Conservation (phyloP, 306 rosid genomes). For the Delonix regia region DNA sequence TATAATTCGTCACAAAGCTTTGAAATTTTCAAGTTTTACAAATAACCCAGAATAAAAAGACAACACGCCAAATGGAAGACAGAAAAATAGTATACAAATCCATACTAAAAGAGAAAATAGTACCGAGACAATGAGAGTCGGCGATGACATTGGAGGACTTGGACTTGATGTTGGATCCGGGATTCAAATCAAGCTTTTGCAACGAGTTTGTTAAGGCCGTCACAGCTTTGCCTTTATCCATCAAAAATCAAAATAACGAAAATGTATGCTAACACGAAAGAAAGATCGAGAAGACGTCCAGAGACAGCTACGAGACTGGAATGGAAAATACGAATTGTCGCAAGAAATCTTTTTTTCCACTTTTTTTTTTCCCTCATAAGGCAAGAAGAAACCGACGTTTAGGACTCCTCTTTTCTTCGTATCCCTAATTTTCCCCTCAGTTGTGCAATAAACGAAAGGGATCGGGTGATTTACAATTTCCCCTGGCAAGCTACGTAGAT, state of each 20-base stretch:
- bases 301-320: not conserved
- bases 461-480: too few species aligned
- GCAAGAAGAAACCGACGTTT: not conserved
- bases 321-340: not conserved
- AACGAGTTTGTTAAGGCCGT: slow-evolving; percentile 46
- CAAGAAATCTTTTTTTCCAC: not conserved
- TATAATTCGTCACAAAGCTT: not conserved
- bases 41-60: slow-evolving; percentile 4
- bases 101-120: not conserved
- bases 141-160: slow-evolving; percentile 30
- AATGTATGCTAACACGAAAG: not conserved
- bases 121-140: slow-evolving; percentile 48
- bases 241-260: slow-evolving; percentile 40
- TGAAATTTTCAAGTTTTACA: slow-evolving; percentile 12
- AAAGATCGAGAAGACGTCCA: not conserved
- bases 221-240: slow-evolving; percentile 63
- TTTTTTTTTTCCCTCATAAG: not conserved
- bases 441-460: too few species aligned
- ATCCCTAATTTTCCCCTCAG: too few species aligned
- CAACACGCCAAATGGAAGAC: not conserved
- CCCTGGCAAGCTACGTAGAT: too few species aligned
- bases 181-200: slow-evolving; percentile 59
- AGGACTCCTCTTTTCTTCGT: too few species aligned
- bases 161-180: slow-evolving; percentile 45
- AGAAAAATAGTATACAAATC: not conserved